These are phyloP conservation scores for Penicillium manginii DNA, from an alignment of 495 filamentous ascomycete genomes.

Conservation along the genomic window DNA sequence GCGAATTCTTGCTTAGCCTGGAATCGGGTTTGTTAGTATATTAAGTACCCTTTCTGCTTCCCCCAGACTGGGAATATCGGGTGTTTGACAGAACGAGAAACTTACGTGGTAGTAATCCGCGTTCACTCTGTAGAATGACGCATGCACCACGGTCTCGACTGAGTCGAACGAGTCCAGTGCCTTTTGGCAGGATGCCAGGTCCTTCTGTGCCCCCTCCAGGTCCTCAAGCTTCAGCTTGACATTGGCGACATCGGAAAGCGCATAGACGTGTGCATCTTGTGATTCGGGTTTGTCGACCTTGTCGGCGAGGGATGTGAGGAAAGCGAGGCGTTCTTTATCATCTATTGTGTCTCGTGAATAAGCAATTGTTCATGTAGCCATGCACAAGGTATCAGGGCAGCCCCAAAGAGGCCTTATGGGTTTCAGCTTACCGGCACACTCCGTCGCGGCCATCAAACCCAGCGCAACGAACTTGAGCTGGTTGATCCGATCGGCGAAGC, in stretches of 20 bases:
- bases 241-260: slow-evolving; percentile 84
- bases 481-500: slow-evolving; percentile 98
- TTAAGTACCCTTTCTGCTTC: not conserved
- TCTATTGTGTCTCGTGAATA: slow-evolving; percentile 52
- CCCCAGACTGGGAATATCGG: not conserved
- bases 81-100: not conserved
- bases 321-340: slow-evolving; percentile 82
- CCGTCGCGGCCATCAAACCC: slow-evolving; percentile 80
- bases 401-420: not conserved
- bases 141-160: slow-evolving; percentile 95
- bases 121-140: slow-evolving; percentile 94
- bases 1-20: slow-evolving; percentile 86
- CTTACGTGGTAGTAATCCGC: slow-evolving; percentile 88
- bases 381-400: not conserved
- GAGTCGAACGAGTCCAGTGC: slow-evolving; percentile 91
- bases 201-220: slow-evolving; percentile 75
- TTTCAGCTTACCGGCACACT: slow-evolving; percentile 73
- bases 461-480: slow-evolving; percentile 94
- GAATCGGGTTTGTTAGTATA: not conserved
- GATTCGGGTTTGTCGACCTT: slow-evolving; percentile 91
- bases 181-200: slow-evolving; percentile 83
- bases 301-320: slow-evolving; percentile 79
- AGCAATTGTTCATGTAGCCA: not conserved
- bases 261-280: slow-evolving; percentile 96
- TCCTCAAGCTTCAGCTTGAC: slow-evolving; percentile 81